phyloP scores from a whole-genome alignment of 176 grass and related monocot species.

The Hordeum marinum region DNA sequence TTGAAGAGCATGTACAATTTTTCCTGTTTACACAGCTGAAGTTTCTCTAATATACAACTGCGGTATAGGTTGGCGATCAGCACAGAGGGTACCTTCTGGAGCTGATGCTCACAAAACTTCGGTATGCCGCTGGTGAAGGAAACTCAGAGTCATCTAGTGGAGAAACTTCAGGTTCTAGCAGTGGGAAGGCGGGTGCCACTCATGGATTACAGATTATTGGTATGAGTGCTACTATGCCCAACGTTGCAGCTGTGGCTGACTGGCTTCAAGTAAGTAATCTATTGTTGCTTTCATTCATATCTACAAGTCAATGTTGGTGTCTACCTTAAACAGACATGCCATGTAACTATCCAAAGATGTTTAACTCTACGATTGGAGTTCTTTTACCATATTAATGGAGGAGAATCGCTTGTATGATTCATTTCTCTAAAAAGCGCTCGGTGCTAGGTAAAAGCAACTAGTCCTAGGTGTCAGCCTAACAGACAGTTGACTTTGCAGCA shows the following conservation, averaged over 20 bases:
- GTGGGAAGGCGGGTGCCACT: constrained; percentile 56
- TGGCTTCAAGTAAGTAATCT: constrained; percentile 86
- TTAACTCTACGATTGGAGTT: background rate
- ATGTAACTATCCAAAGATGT: background rate
- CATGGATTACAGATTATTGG: constrained; percentile 89
- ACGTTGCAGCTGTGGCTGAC: constrained; percentile 79
- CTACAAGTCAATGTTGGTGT: background rate
- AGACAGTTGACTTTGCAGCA: background rate
- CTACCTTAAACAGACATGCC: background rate
- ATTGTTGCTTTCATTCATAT: background rate
- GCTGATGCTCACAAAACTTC: constrained; percentile 91
- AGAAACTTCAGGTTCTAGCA: constrained; percentile 64
- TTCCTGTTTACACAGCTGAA: background rate
- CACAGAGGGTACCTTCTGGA: constrained; percentile 94
- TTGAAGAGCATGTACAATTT: background rate
- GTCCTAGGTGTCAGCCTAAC: background rate
- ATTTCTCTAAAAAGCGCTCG: background rate
- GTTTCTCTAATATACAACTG: constrained; percentile 25
- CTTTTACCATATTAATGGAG: background rate
- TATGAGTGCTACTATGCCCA: constrained; percentile 99
- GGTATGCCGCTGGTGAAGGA: constrained; percentile 88
- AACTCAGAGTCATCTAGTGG: constrained; percentile 60
- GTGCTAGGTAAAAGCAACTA: background rate
- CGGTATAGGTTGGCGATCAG: constrained; percentile 77
- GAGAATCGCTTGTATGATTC: background rate